Evolutionary conservation across 257 asterid genomes (phyloP), one percentile per base, ranked within the genome.

Genomic region (Thymus mandschuricus): DNA sequence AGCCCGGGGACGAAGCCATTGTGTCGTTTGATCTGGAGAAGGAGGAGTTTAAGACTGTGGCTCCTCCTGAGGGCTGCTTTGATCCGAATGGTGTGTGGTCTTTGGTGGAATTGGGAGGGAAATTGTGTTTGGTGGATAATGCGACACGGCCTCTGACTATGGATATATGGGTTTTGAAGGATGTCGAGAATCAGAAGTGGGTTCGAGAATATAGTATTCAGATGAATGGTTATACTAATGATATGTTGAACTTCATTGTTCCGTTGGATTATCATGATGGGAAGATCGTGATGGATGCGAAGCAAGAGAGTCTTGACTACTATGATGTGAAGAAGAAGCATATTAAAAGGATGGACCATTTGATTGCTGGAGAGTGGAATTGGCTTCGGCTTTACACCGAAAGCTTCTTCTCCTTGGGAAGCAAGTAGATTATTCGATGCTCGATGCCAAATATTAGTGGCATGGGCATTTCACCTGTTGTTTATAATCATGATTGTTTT

Each of bases 161-260:
- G 81, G 85, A 87, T 69, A 80, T 85, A 60, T 87, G 92, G 92
- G 85, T 81, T 54, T 68, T 85, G 81, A 73, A 65, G 66, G 92
- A 82, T 75, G 4, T 41, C 1, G 81, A 79, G 71, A 77, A 70
- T 58, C 85, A 79, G 6, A 50, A 0, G 51, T 85, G 92, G 90
- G 86, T 65, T 51, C 62, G 73, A 63, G 87, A 85, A 29, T 80
- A 77, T 45, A 81, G 78, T 59, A 79, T 87, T 55, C 66, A 79
- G 57, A 68, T 83, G 80, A 79, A 68, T 46, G 76, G 70, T 6
- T 81, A 85, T 65, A 29, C 75, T 74, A 58, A 35, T 41, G 81
- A 78, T 38, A 50, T 79, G 68, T 41, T 81, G 60, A 73, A 52
- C 66, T 82, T 70, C 56, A 15, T 79, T 45, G 55, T 68, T 68